Percentiles rank a stretch among this genome's conserved stretches.
Conservation (phyloP, 805 yeast species). For the Brettanomyces sp. region DNA sequence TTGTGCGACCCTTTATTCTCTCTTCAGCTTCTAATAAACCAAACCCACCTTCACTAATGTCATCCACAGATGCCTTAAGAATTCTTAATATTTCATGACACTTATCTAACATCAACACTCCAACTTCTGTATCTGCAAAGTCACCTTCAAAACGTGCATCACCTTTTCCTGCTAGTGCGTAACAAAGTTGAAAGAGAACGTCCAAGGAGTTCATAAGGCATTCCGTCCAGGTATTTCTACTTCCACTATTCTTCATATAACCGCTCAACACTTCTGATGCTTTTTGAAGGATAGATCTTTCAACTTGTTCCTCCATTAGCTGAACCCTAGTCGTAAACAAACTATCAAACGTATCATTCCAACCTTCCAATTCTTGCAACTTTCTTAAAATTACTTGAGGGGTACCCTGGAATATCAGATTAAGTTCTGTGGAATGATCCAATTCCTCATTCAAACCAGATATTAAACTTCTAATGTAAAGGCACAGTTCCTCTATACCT, state of each 20-base stretch:
- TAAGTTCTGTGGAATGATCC: constrained; percentile 40
- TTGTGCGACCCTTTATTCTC: background rate
- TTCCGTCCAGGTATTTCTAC: no score
- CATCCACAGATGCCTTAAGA: background rate
- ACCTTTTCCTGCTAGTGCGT: background rate
- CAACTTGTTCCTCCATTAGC: constrained; percentile 37
- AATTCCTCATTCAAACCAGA: constrained; percentile 42
- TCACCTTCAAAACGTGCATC: background rate
- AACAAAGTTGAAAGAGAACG: background rate
- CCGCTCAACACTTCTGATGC: constrained; percentile 50
- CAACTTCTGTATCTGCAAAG: no score
- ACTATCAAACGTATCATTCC: constrained; percentile 39
- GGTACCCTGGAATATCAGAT: constrained; percentile 38
- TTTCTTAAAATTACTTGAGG: constrained; percentile 35
- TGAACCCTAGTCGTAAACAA: constrained; percentile 32
- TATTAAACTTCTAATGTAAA: constrained; percentile 36
- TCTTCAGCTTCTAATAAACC: background rate
- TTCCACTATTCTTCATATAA: constrained; percentile 3
- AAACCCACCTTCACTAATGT: background rate
- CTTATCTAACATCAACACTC: background rate
- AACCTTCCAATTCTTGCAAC: constrained; percentile 44
- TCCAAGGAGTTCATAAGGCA: no score
- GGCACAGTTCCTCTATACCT: constrained; percentile 14
- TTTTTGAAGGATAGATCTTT: constrained; percentile 44
- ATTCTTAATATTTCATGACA: background rate